A percentile compares a stretch with the other conserved stretches of the same genome.
Evolutionary conservation across 202 grass and related monocot species (phyloP).

Genomic region (Musa balbisiana): DNA sequence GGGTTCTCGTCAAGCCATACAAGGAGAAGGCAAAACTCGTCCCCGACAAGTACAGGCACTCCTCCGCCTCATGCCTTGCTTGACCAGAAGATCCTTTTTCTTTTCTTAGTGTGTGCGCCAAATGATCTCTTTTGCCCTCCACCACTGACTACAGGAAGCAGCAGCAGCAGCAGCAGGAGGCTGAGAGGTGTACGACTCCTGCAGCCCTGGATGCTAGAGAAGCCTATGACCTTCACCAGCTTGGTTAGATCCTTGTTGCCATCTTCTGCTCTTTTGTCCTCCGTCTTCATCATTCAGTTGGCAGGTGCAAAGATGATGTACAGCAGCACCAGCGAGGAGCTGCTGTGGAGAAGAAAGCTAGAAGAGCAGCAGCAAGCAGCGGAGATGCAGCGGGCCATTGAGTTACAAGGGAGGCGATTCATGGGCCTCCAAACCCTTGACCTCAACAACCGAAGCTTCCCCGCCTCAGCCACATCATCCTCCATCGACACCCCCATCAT

Average conservation of each 20-base stretch:
- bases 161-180: conserved; percentile 29
- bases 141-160: conserved; percentile 37
- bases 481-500: conserved; percentile 3
- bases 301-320: background rate
- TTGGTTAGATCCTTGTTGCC: conserved; percentile 33
- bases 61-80: background rate
- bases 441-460: conserved; percentile 40
- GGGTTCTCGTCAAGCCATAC: conserved; percentile 94
- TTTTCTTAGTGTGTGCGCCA: background rate
- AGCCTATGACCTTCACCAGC: conserved; percentile 63
- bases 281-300: background rate
- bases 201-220: conserved; percentile 52
- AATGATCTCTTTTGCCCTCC: background rate
- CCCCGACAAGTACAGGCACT: conserved; percentile 87
- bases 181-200: conserved; percentile 58
- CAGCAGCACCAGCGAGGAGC: conserved; percentile 13
- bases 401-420: conserved; percentile 63
- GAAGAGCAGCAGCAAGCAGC: conserved; percentile 73
- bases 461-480: conserved; percentile 20
- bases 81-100: too few relatives aligned
- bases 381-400: conserved; percentile 69
- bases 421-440: conserved; percentile 64
- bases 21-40: conserved; percentile 97
- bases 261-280: background rate
- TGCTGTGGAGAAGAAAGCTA: conserved; percentile 26